Evolutionary conservation across 768 basidiomycete genomes (phyloP).

Genomic region (Suillus luteus): DNA sequence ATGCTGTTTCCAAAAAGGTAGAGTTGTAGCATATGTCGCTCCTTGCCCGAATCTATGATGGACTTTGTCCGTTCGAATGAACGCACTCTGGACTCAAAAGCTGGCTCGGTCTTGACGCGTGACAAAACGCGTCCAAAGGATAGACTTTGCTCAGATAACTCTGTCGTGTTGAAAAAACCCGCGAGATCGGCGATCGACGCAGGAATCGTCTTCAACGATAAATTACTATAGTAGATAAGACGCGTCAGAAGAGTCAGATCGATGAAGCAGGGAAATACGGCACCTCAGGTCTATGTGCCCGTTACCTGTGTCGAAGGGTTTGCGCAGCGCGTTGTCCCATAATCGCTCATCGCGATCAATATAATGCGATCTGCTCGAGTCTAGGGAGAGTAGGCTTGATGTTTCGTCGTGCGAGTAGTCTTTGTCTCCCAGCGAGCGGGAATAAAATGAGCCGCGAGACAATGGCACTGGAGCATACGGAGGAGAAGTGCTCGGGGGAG

Average conservation of each 20-base stretch:
- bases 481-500: constrained; percentile 25
- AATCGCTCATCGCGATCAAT: constrained; percentile 36
- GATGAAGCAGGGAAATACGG: constrained; percentile 17
- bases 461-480: constrained; percentile 16
- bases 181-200: constrained; percentile 46
- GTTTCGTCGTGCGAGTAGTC: constrained; percentile 20
- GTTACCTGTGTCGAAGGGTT: constrained; percentile 48
- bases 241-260: constrained; percentile 2
- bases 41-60: constrained; percentile 36
- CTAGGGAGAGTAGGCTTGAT: constrained; percentile 14
- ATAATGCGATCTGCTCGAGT: constrained; percentile 21
- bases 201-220: constrained; percentile 51
- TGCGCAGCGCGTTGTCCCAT: constrained; percentile 50
- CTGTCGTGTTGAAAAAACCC: constrained; percentile 46
- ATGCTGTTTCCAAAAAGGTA: constrained; percentile 60
- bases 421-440: constrained; percentile 30
- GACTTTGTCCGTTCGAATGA: constrained; percentile 31
- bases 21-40: constrained; percentile 54
- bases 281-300: constrained; percentile 60
- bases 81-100: constrained; percentile 21
- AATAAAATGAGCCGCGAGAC: constrained; percentile 15
- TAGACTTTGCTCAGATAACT: constrained; percentile 33
- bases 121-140: constrained; percentile 29
- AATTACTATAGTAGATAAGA: constrained; percentile 32
- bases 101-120: constrained; percentile 40